These are phyloP conservation scores for Nitzschia inconspicua DNA, from an alignment of 108 stramenopile species.

Conservation along the genomic window DNA sequence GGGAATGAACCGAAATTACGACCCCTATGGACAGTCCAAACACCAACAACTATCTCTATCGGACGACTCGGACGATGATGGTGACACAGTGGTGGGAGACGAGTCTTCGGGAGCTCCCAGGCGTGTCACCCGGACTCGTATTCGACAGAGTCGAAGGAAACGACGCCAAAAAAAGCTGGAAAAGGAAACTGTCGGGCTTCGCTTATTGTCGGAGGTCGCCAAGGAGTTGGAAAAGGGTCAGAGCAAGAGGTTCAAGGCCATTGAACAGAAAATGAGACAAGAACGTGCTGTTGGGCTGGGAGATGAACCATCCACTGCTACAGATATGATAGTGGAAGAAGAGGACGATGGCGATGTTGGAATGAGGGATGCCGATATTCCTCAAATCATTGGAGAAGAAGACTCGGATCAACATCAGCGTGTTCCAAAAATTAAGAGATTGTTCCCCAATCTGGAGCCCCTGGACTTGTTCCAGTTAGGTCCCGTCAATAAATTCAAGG, in stretches of 20 bases:
- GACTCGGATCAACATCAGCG: too few relatives aligned
- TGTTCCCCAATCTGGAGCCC: background rate
- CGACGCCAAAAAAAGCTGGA: constrained; percentile 9
- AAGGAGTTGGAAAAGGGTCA: constrained; percentile 11
- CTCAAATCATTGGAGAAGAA: background rate
- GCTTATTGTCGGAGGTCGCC: constrained; percentile 8
- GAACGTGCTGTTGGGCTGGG: too few relatives aligned
- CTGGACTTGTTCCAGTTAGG: background rate
- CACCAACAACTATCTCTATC: background rate
- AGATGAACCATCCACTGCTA: too few relatives aligned
- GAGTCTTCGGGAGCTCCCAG: background rate
- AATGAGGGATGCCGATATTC: background rate
- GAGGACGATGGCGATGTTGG: background rate
- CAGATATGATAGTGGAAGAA: background rate
- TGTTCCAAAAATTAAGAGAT: too few relatives aligned
- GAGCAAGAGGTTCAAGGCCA: background rate
- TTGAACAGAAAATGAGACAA: background rate
- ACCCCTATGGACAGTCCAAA: constrained; percentile 9
- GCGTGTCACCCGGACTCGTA: constrained; percentile 24
- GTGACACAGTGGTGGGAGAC: background rate
- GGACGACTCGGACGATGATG: background rate
- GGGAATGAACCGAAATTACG: constrained; percentile 15
- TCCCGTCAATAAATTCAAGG: background rate
- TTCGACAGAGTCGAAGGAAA: constrained; percentile 10
- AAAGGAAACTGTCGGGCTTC: constrained; percentile 16